Evolutionary conservation across 164 flowering plant genomes (phyloP).

Genomic region (Piper betle): DNA sequence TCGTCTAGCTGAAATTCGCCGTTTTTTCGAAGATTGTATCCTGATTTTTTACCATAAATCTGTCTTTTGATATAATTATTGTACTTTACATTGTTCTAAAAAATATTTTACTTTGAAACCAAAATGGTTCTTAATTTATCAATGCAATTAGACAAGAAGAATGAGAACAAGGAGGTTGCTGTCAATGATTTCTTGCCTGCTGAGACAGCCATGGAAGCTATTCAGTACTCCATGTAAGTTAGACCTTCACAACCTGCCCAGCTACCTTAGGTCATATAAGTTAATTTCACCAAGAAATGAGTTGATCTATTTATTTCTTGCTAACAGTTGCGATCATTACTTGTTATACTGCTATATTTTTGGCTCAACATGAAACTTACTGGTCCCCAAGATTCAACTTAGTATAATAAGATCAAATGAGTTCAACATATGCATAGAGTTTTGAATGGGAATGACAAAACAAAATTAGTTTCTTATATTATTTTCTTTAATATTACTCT

Average conservation of each 20-base stretch:
- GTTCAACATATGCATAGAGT: too few species aligned
- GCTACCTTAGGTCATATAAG: too few species aligned
- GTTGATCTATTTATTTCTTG: too few species aligned
- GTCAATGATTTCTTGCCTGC: slow-evolving; percentile 41
- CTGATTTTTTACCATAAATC: slow-evolving; percentile 5
- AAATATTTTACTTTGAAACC: too few species aligned
- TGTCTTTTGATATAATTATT: background rate
- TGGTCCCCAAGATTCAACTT: too few species aligned
- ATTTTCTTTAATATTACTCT: background rate
- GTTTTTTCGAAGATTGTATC: slow-evolving; percentile 78
- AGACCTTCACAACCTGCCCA: background rate
- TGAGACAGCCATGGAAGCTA: slow-evolving; percentile 27
- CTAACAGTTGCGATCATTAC: too few species aligned
- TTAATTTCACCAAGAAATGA: too few species aligned
- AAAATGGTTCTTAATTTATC: slow-evolving; percentile 13
- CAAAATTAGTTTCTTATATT: too few species aligned
- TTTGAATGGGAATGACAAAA: too few species aligned
- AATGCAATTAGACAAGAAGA: slow-evolving; percentile 39
- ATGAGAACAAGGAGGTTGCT: slow-evolving; percentile 52
- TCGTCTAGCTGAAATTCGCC: slow-evolving; percentile 51
- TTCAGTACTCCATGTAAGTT: slow-evolving; percentile 45
- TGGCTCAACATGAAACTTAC: too few species aligned
- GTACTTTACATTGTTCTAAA: background rate
- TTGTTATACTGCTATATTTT: too few species aligned
- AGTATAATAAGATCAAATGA: too few species aligned